Conservation (phyloP, 2,329 filamentous ascomycete species). For the Colletotrichum sidae region DNA sequence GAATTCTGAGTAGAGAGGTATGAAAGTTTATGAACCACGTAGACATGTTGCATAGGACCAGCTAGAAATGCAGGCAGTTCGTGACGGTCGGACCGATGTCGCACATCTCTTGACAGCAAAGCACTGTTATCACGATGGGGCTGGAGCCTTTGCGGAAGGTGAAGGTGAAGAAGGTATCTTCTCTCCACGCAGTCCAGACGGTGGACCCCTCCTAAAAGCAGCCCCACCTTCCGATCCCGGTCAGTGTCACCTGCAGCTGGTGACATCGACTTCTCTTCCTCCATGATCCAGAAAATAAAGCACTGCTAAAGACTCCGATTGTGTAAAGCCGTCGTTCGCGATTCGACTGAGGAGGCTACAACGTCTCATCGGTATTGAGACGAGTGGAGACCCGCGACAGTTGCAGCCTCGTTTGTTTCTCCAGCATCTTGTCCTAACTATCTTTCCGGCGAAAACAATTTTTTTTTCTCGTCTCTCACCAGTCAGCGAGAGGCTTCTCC, state of each 20-base stretch:
- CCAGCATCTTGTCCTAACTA: not conserved
- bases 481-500: slow-evolving; percentile 1
- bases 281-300: not conserved
- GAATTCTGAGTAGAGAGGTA: not conserved
- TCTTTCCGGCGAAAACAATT: not conserved
- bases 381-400: no score
- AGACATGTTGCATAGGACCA: no score
- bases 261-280: slow-evolving; percentile 30
- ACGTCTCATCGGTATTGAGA: not conserved
- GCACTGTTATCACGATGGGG: no score
- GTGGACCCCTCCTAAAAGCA: slow-evolving; percentile 12
- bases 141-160: no score
- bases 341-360: not conserved
- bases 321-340: no score
- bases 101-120: no score
- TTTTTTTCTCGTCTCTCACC: slow-evolving; percentile 11
- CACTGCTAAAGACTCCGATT: no score
- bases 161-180: not conserved
- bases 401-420: not conserved
- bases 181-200: not conserved
- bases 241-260: slow-evolving; percentile 2
- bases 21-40: no score
- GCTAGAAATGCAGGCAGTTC: no score
- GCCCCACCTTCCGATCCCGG: slow-evolving; percentile 31
- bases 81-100: no score